These are phyloP conservation scores for Syzygium jambos DNA, from an alignment of 345 rosid genomes.

Conservation along the genomic window DNA sequence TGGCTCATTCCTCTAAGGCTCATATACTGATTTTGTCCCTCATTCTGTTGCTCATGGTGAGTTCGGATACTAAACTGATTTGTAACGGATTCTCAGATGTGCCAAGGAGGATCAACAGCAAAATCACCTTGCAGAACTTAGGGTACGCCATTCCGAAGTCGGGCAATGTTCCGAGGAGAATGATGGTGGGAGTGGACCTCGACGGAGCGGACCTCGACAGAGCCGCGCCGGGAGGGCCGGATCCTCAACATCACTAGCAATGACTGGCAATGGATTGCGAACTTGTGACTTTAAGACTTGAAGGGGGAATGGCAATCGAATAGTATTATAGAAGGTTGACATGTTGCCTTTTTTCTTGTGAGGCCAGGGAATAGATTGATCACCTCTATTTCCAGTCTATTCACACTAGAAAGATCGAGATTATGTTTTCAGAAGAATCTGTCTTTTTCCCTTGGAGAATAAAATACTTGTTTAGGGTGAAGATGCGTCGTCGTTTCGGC, in stretches of 20 bases:
- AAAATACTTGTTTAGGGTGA: neutral
- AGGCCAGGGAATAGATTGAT: neutral
- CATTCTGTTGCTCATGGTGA: slow-evolving; percentile 2
- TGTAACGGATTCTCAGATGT: neutral
- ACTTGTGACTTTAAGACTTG: neutral
- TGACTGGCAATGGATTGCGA: neutral
- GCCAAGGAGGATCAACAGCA: neutral
- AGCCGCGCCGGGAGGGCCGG: slow-evolving; percentile 37
- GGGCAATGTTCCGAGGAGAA: slow-evolving; percentile 5
- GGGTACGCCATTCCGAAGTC: slow-evolving; percentile 1
- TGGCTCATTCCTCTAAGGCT: slow-evolving; percentile 19
- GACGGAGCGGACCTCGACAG: slow-evolving; percentile 8
- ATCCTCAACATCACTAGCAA: slow-evolving; percentile 27
- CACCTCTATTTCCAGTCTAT: neutral
- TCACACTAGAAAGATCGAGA: neutral
- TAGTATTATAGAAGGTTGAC: neutral
- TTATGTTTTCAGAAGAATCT: neutral
- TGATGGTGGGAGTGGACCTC: slow-evolving; percentile 1
- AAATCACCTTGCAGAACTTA: slow-evolving; percentile 1
- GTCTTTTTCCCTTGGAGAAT: neutral
- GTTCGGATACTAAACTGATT: slow-evolving; percentile 4
- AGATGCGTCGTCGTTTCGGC: neutral
- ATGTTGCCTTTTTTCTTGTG: neutral
- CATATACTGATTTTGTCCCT: neutral
- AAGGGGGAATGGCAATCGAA: neutral